Evolutionary conservation across 140 eudicot species (phyloP).

Genomic region (Cichorium intybus): DNA sequence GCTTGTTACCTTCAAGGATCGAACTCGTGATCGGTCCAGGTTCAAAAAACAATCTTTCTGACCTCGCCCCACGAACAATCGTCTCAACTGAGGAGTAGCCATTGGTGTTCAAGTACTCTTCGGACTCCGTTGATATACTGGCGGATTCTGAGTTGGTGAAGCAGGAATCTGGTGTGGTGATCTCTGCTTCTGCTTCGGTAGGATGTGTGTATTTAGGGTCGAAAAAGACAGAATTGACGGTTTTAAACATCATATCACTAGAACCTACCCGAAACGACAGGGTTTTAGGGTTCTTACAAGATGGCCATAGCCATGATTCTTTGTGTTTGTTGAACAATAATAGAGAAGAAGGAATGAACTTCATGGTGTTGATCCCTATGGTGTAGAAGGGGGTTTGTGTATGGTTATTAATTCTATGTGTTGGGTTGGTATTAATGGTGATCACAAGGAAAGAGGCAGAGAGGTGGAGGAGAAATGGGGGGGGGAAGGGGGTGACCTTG

Average conservation of each 20-base stretch:
- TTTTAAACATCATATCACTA: slow-evolving; percentile 59
- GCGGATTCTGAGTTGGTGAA: slow-evolving; percentile 61
- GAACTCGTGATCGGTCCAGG: slow-evolving; percentile 53
- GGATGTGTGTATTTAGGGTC: slow-evolving; percentile 38
- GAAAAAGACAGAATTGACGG: slow-evolving; percentile 74
- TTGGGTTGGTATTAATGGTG: slow-evolving; percentile 36
- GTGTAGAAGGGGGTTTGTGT: slow-evolving; percentile 12
- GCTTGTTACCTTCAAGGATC: slow-evolving; percentile 30
- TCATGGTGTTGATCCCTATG: slow-evolving; percentile 49
- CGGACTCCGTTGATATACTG: slow-evolving; percentile 50
- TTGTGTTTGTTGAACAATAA: slow-evolving; percentile 44
- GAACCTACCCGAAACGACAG: slow-evolving; percentile 56
- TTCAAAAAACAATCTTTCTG: slow-evolving; percentile 69
- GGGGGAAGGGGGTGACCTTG: slow-evolving; percentile 48
- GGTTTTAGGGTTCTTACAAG: slow-evolving; percentile 69
- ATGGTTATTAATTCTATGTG: slow-evolving; percentile 16
- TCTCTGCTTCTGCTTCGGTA: slow-evolving; percentile 27
- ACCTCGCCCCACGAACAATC: slow-evolving; percentile 60
- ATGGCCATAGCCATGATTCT: slow-evolving; percentile 64
- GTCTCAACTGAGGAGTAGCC: slow-evolving; percentile 40
- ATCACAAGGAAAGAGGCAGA: slow-evolving; percentile 29
- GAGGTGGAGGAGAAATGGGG: slow-evolving; percentile 45
- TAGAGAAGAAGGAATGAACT: slow-evolving; percentile 50
- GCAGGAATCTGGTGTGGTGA: slow-evolving; percentile 45
- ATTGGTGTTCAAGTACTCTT: slow-evolving; percentile 26